Base-by-base conservation (phyloP, 352 stramenopile genomes). In the Thalassiosira ordinaria region DNA sequence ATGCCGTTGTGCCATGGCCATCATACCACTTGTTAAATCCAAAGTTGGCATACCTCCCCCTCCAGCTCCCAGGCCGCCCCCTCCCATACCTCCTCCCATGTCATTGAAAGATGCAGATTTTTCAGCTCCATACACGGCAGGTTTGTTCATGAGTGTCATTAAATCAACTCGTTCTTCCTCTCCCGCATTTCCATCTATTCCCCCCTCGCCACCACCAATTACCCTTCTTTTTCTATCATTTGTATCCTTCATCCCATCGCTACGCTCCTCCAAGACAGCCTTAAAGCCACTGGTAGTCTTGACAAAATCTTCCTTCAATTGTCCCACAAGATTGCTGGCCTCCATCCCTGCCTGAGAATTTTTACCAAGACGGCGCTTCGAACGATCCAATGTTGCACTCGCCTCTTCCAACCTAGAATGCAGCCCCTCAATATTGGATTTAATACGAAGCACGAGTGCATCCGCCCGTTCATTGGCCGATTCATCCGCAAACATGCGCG, bases 221-320 rank as follows among this genome's bases (percentile, higher is more conserved):
- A 93, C 87, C 47, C 85, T 73, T 49, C 62, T 61, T 73, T 93
- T 90, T 39, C 79, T 62, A 72, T 91, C 83, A 8, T 77, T 84
- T 5, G 77, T 84, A 65, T 92, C 80, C 63, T 93, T 93, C 64
- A 93, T 84, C 11, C 72, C 75, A 76, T 92, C 83, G 5, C 80
- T 91, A 27, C 89, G 70, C 52, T 92, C 69, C 62, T 93, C 82
- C 55, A 92, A 74, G 8, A 93, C 83, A 22, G 78, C 78, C 77
- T 93, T 93, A 56, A 93, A 93, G 4, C 83, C 83, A 29, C 73
- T 82, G 11, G 86, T 88, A 8, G 86, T 85, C 66, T 90, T 77
- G 5, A 81, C 89, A 72, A 92, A 93, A 47, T 92, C 87, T 59
- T 91, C 76, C 63, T 91, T 84, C 16, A 93, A 70, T 55, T 88